Percentiles rank a stretch among this genome's conserved stretches.
Conservation (phyloP, 371 early-diverging fungal genomes). For the Syncephalastrum racemosum region DNA sequence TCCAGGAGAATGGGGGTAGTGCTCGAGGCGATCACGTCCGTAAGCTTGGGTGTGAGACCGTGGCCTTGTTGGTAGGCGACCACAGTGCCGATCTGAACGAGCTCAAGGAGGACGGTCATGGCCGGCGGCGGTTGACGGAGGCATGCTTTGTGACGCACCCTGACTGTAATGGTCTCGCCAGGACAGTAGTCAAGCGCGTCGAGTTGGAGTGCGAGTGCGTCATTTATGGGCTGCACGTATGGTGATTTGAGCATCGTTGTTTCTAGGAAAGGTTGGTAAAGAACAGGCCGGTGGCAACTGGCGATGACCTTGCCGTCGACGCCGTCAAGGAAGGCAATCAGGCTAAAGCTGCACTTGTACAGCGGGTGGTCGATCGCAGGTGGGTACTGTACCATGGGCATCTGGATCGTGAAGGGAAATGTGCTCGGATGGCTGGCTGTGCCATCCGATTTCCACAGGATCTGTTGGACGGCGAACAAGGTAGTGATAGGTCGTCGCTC, state of each 20-base stretch:
- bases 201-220: conserved; percentile 12
- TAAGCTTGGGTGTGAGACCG: conserved; percentile 3
- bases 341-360: conserved; percentile 30
- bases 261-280: conserved; percentile 40
- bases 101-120: background rate
- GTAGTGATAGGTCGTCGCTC: background rate
- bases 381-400: conserved; percentile 42
- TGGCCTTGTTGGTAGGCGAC: background rate
- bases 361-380: conserved; percentile 27
- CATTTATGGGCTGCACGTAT: conserved; percentile 7
- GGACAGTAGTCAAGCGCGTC: conserved; percentile 30
- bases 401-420: conserved; percentile 39
- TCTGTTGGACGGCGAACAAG: conserved; percentile 37
- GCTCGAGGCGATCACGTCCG: conserved; percentile 1
- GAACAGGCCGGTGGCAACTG: conserved; percentile 10
- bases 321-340: conserved; percentile 29
- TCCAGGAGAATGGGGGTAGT: background rate
- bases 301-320: conserved; percentile 7
- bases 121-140: background rate
- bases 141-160: background rate
- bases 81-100: background rate
- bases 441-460: conserved; percentile 31
- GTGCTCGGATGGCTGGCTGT: conserved; percentile 17
- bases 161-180: conserved; percentile 27
- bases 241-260: conserved; percentile 32